phyloP scores from a whole-genome alignment of 139 green algal species.

The Volvox africanus region DNA sequence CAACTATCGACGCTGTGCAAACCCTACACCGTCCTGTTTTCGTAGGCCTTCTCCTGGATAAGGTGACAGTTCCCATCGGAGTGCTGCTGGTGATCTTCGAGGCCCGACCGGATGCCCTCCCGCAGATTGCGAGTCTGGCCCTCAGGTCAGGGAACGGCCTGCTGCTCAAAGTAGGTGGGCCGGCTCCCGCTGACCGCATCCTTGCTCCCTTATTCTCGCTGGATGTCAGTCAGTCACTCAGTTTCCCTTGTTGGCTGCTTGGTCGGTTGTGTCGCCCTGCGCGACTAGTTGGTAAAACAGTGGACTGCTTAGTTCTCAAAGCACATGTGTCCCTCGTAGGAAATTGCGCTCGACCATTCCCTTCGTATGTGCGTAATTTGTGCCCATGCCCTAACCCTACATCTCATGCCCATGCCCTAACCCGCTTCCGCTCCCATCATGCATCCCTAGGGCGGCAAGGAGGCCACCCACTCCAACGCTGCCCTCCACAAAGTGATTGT shows the following conservation, averaged over 20 bases:
- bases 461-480: conserved; percentile 88
- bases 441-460: conserved; percentile 89
- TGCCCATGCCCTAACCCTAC: background rate
- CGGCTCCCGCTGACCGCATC: too few species aligned
- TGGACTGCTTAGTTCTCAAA: too few species aligned
- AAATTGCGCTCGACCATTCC: too few species aligned
- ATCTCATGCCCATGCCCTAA: too few species aligned
- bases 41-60: conserved; percentile 89
- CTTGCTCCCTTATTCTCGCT: too few species aligned
- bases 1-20: too few species aligned
- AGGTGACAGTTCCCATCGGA: conserved; percentile 93
- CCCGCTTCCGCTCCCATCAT: background rate
- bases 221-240: too few species aligned
- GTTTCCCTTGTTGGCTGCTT: too few species aligned
- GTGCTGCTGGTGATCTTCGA: conserved; percentile 99
- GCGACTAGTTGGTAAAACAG: too few species aligned
- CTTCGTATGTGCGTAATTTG: background rate
- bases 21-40: too few species aligned
- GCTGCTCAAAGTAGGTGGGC: conserved; percentile 78
- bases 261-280: too few species aligned
- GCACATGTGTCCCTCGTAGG: too few species aligned
- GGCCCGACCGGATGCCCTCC: conserved; percentile 95
- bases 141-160: conserved; percentile 91
- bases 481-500: conserved; percentile 88
- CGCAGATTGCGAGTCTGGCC: conserved; percentile 92